Evolutionary conservation across 2,329 filamentous ascomycete species (phyloP).

Genomic region (Zopfia rhizophila): DNA sequence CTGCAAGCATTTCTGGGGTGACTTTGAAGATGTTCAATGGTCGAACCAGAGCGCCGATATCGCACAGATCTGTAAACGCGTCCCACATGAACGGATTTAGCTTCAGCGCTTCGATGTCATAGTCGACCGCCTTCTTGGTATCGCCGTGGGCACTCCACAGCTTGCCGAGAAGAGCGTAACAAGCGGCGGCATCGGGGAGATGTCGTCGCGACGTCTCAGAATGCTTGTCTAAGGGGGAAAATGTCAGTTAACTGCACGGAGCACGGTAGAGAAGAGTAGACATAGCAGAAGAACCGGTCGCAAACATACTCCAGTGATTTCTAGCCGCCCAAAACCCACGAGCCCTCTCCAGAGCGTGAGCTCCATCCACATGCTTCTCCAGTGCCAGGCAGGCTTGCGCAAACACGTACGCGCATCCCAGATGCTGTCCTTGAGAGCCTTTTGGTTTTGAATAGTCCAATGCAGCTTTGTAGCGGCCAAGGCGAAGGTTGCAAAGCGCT

Average conservation of each 20-base stretch:
- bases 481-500: slow-evolving; percentile 83
- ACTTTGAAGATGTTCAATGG: slow-evolving; percentile 88
- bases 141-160: slow-evolving; percentile 84
- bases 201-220: slow-evolving; percentile 78
- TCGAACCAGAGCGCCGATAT: slow-evolving; percentile 80
- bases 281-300: not conserved
- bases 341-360: slow-evolving; percentile 83
- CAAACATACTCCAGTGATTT: slow-evolving; percentile 76
- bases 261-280: not conserved
- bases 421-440: slow-evolving; percentile 76
- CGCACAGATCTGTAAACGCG: slow-evolving; percentile 88
- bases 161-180: slow-evolving; percentile 87
- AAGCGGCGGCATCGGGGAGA: slow-evolving; percentile 82
- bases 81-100: slow-evolving; percentile 98
- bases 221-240: slow-evolving; percentile 67
- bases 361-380: slow-evolving; percentile 82
- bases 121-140: slow-evolving; percentile 82
- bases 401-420: slow-evolving; percentile 91
- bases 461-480: slow-evolving; percentile 84
- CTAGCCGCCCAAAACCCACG: slow-evolving; percentile 78
- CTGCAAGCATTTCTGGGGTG: slow-evolving; percentile 69
- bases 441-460: slow-evolving; percentile 82
- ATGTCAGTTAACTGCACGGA: slow-evolving; percentile 20
- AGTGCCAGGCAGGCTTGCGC: slow-evolving; percentile 87
- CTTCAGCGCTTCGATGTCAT: slow-evolving; percentile 89